A percentile compares a stretch with the other conserved stretches of the same genome.
phyloP scores from a whole-genome alignment of 495 filamentous ascomycete genomes.

The Gamarada debralockiae region DNA sequence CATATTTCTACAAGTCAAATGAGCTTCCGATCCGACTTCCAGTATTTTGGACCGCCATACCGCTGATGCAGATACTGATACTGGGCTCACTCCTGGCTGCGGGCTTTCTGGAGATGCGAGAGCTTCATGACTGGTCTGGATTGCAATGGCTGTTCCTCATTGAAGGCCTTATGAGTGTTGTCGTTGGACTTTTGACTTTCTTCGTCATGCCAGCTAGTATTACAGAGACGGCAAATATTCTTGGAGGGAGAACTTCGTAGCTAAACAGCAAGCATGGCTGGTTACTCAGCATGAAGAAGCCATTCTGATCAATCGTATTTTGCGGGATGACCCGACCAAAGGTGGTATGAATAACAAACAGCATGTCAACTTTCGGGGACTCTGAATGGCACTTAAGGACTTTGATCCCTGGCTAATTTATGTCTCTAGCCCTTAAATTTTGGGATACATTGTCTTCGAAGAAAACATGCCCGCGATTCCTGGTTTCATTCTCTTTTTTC shows the following conservation, averaged over 20 bases:
- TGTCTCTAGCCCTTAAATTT: slow-evolving; percentile 47
- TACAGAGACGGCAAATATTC: slow-evolving; percentile 65
- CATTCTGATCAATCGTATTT: slow-evolving; percentile 68
- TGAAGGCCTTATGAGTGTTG: slow-evolving; percentile 48
- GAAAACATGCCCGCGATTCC: slow-evolving; percentile 67
- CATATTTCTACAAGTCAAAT: slow-evolving; percentile 70
- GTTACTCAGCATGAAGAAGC: slow-evolving; percentile 57
- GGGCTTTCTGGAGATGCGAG: slow-evolving; percentile 64
- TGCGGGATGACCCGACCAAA: slow-evolving; percentile 68
- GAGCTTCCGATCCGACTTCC: slow-evolving; percentile 62
- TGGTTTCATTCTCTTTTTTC: slow-evolving; percentile 45
- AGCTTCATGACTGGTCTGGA: slow-evolving; percentile 54
- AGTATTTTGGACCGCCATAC: slow-evolving; percentile 67
- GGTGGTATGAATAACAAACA: slow-evolving; percentile 51
- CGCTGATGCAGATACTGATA: slow-evolving; percentile 29
- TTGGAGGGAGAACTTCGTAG: slow-evolving; percentile 67
- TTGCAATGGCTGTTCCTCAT: slow-evolving; percentile 64
- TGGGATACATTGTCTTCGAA: slow-evolving; percentile 61
- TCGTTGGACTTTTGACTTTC: slow-evolving; percentile 60
- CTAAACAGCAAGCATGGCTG: no score
- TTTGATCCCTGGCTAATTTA: slow-evolving; percentile 71
- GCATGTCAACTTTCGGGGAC: slow-evolving; percentile 48
- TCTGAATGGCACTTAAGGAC: slow-evolving; percentile 56
- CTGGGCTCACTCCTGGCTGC: slow-evolving; percentile 67
- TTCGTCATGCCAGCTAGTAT: slow-evolving; percentile 69